Base-by-base conservation (phyloP, 345 rosid genomes). In the Laguncularia racemosa region DNA sequence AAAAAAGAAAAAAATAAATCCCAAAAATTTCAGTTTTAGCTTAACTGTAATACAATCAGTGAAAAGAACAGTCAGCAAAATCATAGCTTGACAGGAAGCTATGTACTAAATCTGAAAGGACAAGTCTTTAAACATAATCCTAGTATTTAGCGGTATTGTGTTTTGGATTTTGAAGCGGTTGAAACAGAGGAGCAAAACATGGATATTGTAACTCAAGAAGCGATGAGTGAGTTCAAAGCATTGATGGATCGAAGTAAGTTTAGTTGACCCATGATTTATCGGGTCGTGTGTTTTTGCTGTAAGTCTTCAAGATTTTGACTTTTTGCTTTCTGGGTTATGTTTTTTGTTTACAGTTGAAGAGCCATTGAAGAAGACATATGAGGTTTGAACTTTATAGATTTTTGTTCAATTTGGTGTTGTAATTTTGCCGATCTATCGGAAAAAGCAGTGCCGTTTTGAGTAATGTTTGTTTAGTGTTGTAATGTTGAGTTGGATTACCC, bases 341-440 rank as follows among this genome's bases (percentile, higher is more conserved):
- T 46, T 17, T 14, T 58, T 53, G 2, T 33, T 71, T 63, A 53
- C 82, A 82, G 93, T 79, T 63, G 93, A 86, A 28, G 89, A 79
- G 71, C 72, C 76, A 33, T 60, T 83, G 72, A 75, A 64, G 75
- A 63, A 40, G 28, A 81, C 89, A 58, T 77, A 71, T 62, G 65
- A 83, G 93, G 93, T 85, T 60, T 28, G 57, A 65, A 52, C 52
- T 73, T 60, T 38, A 26, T n/a, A 10, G 15, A 28, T 46, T 45
- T 20, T 47, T 19, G 12, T 16, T 20, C 14, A 47, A 46, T 58
- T n/a, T 52, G 23, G 10, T 54, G 33, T 44, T 14, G 46, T 13
- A 49, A 23, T 16, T 53, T n/a, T 56, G 53, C 20, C 26, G 75
- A 66, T 70, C 73, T 55, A 58, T 53, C 62, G 20, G 40, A 33